phyloP scores from a whole-genome alignment of 768 basidiomycete genomes.

The Lactarius vividus region DNA sequence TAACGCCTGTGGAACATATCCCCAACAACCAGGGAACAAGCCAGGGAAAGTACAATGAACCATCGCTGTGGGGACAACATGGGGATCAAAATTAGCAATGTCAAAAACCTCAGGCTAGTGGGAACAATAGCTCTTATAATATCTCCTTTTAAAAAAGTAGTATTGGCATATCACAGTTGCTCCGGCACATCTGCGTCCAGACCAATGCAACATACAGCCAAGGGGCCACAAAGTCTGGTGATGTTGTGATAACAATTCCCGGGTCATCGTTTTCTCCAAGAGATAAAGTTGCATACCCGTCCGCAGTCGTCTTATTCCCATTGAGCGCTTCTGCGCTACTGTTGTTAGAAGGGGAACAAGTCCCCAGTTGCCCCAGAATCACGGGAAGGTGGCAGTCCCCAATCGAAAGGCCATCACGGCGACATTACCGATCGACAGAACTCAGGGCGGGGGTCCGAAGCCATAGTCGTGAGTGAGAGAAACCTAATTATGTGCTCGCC shows the following conservation, averaged over 20 bases:
- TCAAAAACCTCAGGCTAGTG: slow-evolving; percentile 32
- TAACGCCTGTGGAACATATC: too few species aligned
- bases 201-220: slow-evolving; percentile 29
- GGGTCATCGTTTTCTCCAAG: neutral
- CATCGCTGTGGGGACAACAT: too few species aligned
- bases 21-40: too few species aligned
- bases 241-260: neutral
- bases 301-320: neutral
- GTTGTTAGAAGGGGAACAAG: neutral
- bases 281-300: neutral
- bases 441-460: slow-evolving; percentile 2
- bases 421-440: neutral
- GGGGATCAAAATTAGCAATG: slow-evolving; percentile 38
- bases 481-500: neutral
- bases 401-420: neutral
- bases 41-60: too few species aligned
- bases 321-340: neutral
- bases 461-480: neutral
- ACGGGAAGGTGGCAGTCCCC: neutral
- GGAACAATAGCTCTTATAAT: slow-evolving; percentile 24
- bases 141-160: too few species aligned
- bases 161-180: slow-evolving; percentile 20
- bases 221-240: neutral
- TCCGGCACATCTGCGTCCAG: slow-evolving; percentile 33
- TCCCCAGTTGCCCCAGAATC: neutral